Conservation (phyloP, 2,329 filamentous ascomycete genomes). For the Hypoxylon sp. region DNA sequence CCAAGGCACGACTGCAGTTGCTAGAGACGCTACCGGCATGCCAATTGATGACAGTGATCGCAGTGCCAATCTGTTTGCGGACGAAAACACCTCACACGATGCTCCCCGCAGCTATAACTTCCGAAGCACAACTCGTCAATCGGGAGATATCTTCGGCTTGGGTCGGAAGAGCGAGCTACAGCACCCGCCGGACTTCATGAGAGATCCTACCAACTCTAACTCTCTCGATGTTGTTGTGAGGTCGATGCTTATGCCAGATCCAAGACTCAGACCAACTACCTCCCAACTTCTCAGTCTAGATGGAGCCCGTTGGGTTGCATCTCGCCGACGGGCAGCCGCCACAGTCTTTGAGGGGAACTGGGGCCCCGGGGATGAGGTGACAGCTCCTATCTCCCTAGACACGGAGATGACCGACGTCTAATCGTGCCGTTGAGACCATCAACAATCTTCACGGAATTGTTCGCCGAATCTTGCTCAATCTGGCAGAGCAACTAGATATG, state of each 20-base stretch:
- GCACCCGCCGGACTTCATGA: slow-evolving; percentile 88
- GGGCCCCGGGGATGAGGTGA: slow-evolving; percentile 77
- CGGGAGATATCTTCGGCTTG: slow-evolving; percentile 61
- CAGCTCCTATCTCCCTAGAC: slow-evolving; percentile 58
- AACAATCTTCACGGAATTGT: slow-evolving; percentile 42
- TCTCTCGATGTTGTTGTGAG: slow-evolving; percentile 87
- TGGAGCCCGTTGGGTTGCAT: slow-evolving; percentile 83
- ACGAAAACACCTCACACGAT: slow-evolving; percentile 44
- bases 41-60: slow-evolving; percentile 64
- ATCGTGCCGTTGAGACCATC: slow-evolving; percentile 45
- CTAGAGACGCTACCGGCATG: slow-evolving; percentile 81
- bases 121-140: slow-evolving; percentile 48
- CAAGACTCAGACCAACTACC: slow-evolving; percentile 78
- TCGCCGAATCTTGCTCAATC: slow-evolving; percentile 50
- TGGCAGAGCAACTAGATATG: slow-evolving; percentile 50
- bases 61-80: slow-evolving; percentile 53
- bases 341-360: slow-evolving; percentile 97
- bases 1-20: slow-evolving; percentile 77
- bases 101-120: slow-evolving; percentile 47
- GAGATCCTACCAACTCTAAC: slow-evolving; percentile 76
- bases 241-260: slow-evolving; percentile 87
- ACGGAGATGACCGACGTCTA: slow-evolving; percentile 72
- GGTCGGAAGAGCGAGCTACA: slow-evolving; percentile 64
- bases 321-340: slow-evolving; percentile 85
- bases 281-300: slow-evolving; percentile 79